Evolutionary conservation across 495 filamentous ascomycete genomes (phyloP), one percentile per base, ranked within the genome.

Genomic region (Hypoxylon crocopeplum): DNA sequence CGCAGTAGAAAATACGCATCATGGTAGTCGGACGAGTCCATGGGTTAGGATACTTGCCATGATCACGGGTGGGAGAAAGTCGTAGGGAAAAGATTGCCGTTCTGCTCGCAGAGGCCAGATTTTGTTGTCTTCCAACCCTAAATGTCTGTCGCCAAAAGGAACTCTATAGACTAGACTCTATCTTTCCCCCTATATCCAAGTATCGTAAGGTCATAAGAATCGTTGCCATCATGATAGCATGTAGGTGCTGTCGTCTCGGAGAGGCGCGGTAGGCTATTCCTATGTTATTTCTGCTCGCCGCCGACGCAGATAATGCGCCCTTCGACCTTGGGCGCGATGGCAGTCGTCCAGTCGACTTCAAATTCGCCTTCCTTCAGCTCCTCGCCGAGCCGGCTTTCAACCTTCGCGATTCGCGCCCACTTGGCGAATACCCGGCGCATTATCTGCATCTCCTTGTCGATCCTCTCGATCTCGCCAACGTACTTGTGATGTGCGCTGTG

Each of bases 251-350:
- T 27, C 8, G 24, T 27, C 1, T 12, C n/a, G n/a, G n/a, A n/a
- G n/a, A n/a, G n/a, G n/a, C n/a, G n/a, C n/a, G 21, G 20, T 24
- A 19, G 20, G 13, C 15, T 10, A 11, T 1, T 22, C 5, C 22
- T 16, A 36, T 17, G 27, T 13, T 59, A 62, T 16, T 40, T 38
- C 16, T 62, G 48, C 48, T 66, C 51, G 12, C 58, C 63, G 5
- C 57, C 63, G 3, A 70, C 48, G 11, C 65, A 67, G 15, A 68
- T 40, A 19, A 95, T 93, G 13, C 92, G 81, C 20, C 89, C 91
- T 72, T 95, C 92, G 1, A 94, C 50, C 45, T 76, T 81, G 16
- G 92, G 92, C 17, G 85, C 81, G 56, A 96, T 90, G 0, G 87
- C 86, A 46, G 78, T 84, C 2, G 92, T 93, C 92, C 92, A 96